Evolutionary conservation across 441 rosid species (phyloP).

Genomic region (Erysimum cheiri): DNA sequence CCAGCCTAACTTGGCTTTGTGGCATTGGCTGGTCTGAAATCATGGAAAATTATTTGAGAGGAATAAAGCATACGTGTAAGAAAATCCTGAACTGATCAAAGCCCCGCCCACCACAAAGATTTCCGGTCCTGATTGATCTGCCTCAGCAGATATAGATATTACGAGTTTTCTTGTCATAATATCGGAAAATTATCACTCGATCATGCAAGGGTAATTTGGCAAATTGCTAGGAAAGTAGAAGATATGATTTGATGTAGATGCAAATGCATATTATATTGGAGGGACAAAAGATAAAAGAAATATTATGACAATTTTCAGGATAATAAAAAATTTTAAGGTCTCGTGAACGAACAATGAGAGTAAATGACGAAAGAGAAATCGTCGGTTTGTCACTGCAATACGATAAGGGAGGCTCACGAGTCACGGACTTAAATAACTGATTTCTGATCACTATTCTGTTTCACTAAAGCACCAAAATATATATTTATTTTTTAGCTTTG

Average conservation of each 20-base stretch:
- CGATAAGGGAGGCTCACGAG: slow-evolving; percentile 32
- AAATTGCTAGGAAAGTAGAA: neutral
- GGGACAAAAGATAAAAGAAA: slow-evolving; percentile 1
- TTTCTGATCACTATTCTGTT: neutral
- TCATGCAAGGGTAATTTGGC: neutral
- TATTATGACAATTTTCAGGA: slow-evolving; percentile 6
- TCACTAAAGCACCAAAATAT: too few species aligned
- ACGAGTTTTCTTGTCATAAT: neutral
- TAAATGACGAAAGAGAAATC: slow-evolving; percentile 21
- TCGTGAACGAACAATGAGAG: slow-evolving; percentile 33
- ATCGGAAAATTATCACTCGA: neutral
- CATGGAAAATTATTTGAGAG: neutral
- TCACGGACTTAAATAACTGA: slow-evolving; percentile 5
- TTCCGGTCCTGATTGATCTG: neutral
- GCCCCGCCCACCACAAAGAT: neutral
- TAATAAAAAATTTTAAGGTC: neutral
- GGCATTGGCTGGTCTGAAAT: neutral
- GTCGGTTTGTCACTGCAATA: slow-evolving; percentile 25
- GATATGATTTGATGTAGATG: neutral
- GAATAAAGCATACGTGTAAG: neutral
- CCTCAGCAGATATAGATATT: too few species aligned
- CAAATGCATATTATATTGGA: neutral
- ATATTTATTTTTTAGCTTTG: neutral
- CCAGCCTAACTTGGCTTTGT: slow-evolving; percentile 1
- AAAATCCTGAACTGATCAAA: neutral